Conservation (phyloP, 192 early-diverging fungal genomes). For the Mortierella alpina region DNA sequence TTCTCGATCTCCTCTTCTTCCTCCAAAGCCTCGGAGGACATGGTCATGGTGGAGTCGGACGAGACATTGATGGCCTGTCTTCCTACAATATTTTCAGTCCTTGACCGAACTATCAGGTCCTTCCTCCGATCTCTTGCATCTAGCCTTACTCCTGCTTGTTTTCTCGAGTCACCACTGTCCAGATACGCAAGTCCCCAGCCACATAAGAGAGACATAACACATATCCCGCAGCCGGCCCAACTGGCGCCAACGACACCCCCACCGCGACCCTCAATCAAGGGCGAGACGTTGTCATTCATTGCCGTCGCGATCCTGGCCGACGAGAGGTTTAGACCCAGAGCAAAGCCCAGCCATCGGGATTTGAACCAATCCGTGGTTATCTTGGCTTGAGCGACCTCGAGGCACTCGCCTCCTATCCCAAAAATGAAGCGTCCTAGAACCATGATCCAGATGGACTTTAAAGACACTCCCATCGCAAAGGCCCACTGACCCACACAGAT, state of each 20-base stretch:
- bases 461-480: slow-evolving; percentile 67
- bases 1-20: slow-evolving; percentile 46
- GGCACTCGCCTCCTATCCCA: slow-evolving; percentile 70
- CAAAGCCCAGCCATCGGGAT: slow-evolving; percentile 69
- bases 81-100: slow-evolving; percentile 33
- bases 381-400: slow-evolving; percentile 71
- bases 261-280: slow-evolving; percentile 52
- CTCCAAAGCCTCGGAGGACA: slow-evolving; percentile 38
- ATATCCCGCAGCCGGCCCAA: slow-evolving; percentile 66
- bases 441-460: slow-evolving; percentile 59
- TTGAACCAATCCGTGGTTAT: slow-evolving; percentile 72
- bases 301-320: slow-evolving; percentile 66
- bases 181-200: slow-evolving; percentile 53
- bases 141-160: slow-evolving; percentile 54
- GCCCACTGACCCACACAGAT: slow-evolving; percentile 68
- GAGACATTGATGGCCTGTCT: slow-evolving; percentile 27
- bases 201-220: slow-evolving; percentile 55
- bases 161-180: slow-evolving; percentile 59
- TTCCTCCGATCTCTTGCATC: slow-evolving; percentile 23
- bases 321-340: slow-evolving; percentile 64
- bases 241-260: slow-evolving; percentile 54
- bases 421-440: slow-evolving; percentile 68
- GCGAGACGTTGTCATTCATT: slow-evolving; percentile 69
- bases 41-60: slow-evolving; percentile 37
- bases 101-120: slow-evolving; percentile 2